phyloP scores from a whole-genome alignment of 768 basidiomycete species.

The Boletus rex-veris region DNA sequence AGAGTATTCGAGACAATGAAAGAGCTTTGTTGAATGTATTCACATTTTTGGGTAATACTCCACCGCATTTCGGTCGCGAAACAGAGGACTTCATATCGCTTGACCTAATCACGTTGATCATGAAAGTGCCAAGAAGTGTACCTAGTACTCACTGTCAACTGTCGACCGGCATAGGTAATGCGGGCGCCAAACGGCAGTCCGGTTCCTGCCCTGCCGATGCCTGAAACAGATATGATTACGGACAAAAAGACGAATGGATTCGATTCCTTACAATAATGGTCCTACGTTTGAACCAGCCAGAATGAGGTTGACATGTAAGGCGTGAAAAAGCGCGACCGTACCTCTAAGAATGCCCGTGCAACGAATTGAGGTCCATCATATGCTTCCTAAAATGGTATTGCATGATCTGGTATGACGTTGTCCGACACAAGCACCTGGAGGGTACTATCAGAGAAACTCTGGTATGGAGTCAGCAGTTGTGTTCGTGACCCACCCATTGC shows the following conservation, averaged over 20 bases:
- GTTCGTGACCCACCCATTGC: constrained; percentile 23
- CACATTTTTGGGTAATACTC: constrained; percentile 7
- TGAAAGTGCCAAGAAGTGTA: neutral
- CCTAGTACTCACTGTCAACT: constrained; percentile 20
- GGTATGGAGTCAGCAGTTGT: too few relatives aligned
- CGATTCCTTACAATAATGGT: constrained; percentile 22
- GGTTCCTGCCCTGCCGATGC: constrained; percentile 25
- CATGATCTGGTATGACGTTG: constrained; percentile 28
- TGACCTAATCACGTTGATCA: constrained; percentile 14
- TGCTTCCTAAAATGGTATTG: constrained; percentile 26
- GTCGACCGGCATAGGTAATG: constrained; percentile 17
- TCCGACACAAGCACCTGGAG: constrained; percentile 24
- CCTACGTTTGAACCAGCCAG: constrained; percentile 11
- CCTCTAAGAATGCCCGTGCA: constrained; percentile 27
- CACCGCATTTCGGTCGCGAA: constrained; percentile 28
- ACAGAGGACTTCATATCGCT: constrained; percentile 29
- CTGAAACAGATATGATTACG: constrained; percentile 6
- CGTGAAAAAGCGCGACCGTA: neutral
- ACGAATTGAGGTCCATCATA: constrained; percentile 27
- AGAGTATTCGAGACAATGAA: constrained; percentile 11
- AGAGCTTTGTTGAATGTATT: constrained; percentile 17
- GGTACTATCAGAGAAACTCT: neutral
- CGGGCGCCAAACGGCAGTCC: constrained; percentile 27
- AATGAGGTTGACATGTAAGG: neutral
- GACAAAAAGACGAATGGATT: neutral